Conservation (phyloP, 1,139 yeast species). For the Pichia sp. region DNA sequence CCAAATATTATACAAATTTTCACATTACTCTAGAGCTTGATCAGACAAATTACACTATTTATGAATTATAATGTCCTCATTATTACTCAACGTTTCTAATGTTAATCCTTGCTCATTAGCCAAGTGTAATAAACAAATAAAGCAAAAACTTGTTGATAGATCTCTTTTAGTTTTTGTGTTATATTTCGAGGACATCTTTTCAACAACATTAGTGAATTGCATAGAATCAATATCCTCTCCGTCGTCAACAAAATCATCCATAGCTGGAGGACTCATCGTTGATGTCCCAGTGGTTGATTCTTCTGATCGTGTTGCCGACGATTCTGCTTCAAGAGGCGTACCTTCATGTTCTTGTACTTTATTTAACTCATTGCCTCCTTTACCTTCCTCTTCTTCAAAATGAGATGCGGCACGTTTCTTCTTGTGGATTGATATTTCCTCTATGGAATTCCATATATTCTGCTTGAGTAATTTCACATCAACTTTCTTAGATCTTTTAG, state of each 20-base stretch:
- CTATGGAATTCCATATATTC: conserved; percentile 48
- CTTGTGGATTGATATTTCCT: conserved; percentile 18
- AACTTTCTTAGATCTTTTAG: conserved; percentile 53
- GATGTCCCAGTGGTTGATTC: background rate
- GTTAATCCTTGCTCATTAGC: conserved; percentile 52
- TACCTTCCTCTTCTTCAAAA: conserved; percentile 15
- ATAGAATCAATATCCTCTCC: conserved; percentile 16
- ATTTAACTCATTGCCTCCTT: background rate
- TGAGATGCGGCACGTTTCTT: conserved; percentile 23
- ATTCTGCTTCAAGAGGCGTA: background rate
- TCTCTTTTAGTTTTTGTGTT: conserved; percentile 41
- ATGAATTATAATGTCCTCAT: conserved; percentile 43
- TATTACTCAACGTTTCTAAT: conserved; percentile 38
- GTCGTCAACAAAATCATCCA: conserved; percentile 6
- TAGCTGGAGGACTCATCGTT: background rate
- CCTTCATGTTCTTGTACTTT: background rate
- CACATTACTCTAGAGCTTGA: background rate
- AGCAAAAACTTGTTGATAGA: conserved; percentile 52
- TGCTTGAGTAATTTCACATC: conserved; percentile 51
- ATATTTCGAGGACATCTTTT: conserved; percentile 42
- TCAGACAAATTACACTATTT: conserved; percentile 10
- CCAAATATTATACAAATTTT: background rate
- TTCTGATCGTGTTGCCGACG: background rate
- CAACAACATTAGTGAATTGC: conserved; percentile 34
- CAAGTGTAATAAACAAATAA: conserved; percentile 51